Percentiles rank a stretch among this genome's conserved stretches.
Conservation (phyloP, 2,329 filamentous ascomycete genomes). For the Exophiala viscosa region DNA sequence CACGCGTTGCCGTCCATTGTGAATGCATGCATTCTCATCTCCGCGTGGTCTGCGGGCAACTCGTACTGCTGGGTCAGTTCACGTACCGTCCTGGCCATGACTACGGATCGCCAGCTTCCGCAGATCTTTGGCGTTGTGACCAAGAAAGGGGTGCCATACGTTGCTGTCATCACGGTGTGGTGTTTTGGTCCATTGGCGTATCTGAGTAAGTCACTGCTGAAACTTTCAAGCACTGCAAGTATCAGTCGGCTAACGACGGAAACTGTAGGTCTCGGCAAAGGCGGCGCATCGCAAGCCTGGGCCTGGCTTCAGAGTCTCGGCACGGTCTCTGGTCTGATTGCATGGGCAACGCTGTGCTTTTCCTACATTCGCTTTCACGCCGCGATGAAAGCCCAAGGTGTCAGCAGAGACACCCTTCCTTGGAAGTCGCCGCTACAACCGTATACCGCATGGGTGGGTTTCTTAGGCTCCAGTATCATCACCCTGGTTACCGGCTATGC, state of each 20-base stretch:
- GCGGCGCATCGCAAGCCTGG: conserved; percentile 52
- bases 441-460: neutral
- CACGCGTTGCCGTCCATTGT: conserved; percentile 74
- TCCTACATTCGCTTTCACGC: conserved; percentile 80
- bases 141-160: conserved; percentile 71
- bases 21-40: conserved; percentile 87
- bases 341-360: conserved; percentile 49
- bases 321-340: conserved; percentile 68
- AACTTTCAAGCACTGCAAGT: too few relatives aligned
- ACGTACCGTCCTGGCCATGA: conserved; percentile 80
- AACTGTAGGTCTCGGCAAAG: conserved; percentile 50
- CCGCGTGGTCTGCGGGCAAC: conserved; percentile 85
- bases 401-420: neutral
- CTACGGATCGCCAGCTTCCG: conserved; percentile 80
- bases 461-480: neutral
- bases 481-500: neutral
- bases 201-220: too few relatives aligned
- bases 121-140: conserved; percentile 74
- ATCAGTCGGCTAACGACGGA: neutral
- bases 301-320: conserved; percentile 75
- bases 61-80: conserved; percentile 87
- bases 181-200: conserved; percentile 65
- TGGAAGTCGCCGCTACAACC: neutral
- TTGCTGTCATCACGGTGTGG: conserved; percentile 51
- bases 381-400: conserved; percentile 57